Evolutionary conservation across 768 basidiomycete genomes (phyloP), one percentile per base, ranked within the genome.

Genomic region (Lentinula edodes): DNA sequence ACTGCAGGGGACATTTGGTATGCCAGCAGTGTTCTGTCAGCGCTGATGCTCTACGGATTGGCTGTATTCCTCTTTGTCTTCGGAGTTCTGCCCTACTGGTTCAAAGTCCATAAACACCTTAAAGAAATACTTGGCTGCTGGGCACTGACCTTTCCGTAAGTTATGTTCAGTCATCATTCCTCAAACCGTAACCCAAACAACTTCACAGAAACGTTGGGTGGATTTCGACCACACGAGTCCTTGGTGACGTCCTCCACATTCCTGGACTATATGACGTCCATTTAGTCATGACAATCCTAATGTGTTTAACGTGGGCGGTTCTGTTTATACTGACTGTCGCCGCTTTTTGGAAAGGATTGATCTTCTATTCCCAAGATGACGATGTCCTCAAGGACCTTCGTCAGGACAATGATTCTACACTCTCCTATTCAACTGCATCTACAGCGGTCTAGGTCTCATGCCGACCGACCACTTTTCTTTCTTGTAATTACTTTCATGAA

Each of bases 101-200:
- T 77, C 72, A 81, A 81, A 68, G 64, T 80, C 36, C 75, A 80
- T 67, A 80, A 78, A 67, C 66, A 75, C 52, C 71, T 81, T 51
- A 66, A 70, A 61, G 78, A 81, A 59, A 81, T 80, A 57, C 73
- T 81, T 20, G 78, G 79, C 62, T 80, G 80, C 75, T 79, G 79
- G 79, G 79, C 78, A 3, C 63, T 80, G 56, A 80, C 78, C 0
- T 80, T 80, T 67, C 78, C 78, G 5, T 80, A 79, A 62, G 75
- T 62, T 9, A 8, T 56, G 9, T 28, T 1, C 16, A 12, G 23
- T 1, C 3, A 41, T 32, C 18, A 7, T 52, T 45, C 42, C 41
- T 18, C 16, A 52, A 43, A 8, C 28, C 28, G 38, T 35, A 39
- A 34, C 13, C 55, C 12, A 38, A 36, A 28, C 51, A 28, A 16